Conservation (phyloP, 768 basidiomycete genomes). For the Tylopilus sp. region DNA sequence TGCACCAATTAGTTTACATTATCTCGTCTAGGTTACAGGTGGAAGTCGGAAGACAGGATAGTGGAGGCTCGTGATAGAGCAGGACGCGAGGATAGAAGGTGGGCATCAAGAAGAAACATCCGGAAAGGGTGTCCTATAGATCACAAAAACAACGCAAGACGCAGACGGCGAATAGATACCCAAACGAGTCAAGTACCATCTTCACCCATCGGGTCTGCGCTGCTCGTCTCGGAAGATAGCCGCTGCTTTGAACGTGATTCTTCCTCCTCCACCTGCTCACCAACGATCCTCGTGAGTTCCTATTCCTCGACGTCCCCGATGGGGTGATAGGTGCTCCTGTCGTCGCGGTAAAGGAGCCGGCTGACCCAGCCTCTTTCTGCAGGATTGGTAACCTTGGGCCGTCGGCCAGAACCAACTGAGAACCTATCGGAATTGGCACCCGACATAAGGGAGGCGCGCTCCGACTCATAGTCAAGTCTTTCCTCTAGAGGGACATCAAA, state of each 20-base stretch:
- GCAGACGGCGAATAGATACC: not conserved
- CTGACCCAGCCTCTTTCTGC: conserved; percentile 45
- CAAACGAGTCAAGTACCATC: conserved; percentile 6
- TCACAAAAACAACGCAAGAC: conserved; percentile 6
- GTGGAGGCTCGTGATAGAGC: conserved; percentile 3
- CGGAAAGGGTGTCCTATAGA: not conserved
- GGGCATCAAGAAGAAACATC: conserved; percentile 7
- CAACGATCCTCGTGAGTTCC: conserved; percentile 55
- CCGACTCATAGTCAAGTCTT: conserved; percentile 62
- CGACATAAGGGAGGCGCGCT: conserved; percentile 53
- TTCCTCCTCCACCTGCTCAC: conserved; percentile 29
- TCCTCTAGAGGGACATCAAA: conserved; percentile 40
- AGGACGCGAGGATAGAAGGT: conserved; percentile 28
- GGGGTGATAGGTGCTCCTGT: conserved; percentile 44
- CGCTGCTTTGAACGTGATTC: conserved; percentile 15
- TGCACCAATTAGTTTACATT: conserved; percentile 6
- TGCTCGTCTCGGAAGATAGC: conserved; percentile 11
- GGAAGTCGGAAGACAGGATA: not conserved
- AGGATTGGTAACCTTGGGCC: conserved; percentile 20
- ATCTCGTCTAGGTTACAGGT: conserved; percentile 13
- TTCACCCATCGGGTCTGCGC: conserved; percentile 5
- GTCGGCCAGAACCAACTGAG: conserved; percentile 30
- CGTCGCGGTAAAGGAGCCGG: conserved; percentile 44
- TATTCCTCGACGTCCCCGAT: conserved; percentile 50
- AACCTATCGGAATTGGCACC: conserved; percentile 36